phyloP scores from a whole-genome alignment of 2,329 filamentous ascomycete genomes.

The Colletotrichum lupini region DNA sequence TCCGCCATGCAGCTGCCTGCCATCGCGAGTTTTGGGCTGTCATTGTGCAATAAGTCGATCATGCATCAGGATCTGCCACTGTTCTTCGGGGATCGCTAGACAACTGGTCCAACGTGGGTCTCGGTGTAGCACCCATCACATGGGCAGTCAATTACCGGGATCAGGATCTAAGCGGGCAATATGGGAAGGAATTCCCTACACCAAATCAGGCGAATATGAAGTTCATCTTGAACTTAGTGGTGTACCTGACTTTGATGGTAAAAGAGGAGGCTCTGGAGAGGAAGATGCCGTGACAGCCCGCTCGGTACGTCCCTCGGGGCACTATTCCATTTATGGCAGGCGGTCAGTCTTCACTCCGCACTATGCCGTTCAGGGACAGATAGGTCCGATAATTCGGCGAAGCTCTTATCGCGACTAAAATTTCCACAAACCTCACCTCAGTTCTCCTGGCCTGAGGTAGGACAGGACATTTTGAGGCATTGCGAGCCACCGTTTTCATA shows the following conservation, averaged over 20 bases:
- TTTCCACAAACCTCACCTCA: slow-evolving; percentile 28
- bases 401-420: slow-evolving; percentile 37
- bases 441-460: not conserved
- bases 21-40: not conserved
- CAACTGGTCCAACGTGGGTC: not conserved
- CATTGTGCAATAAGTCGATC: not conserved
- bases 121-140: not conserved
- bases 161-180: not conserved
- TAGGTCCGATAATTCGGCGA: slow-evolving; percentile 32
- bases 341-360: not conserved
- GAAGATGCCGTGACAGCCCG: not conserved
- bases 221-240: not conserved
- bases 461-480: slow-evolving; percentile 11
- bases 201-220: not conserved
- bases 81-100: slow-evolving; percentile 7
- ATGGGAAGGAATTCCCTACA: not conserved
- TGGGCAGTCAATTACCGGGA: not conserved
- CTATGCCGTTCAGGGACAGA: slow-evolving; percentile 14
- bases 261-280: not conserved
- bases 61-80: slow-evolving; percentile 11
- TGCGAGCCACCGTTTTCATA: not conserved
- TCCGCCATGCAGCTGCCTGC: slow-evolving; percentile 1
- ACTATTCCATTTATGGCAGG: not conserved
- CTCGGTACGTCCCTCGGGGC: too few relatives aligned
- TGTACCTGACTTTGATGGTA: too few relatives aligned